Percentiles rank a stretch among this genome's conserved stretches.
phyloP scores from a whole-genome alignment of 208 protist species.

The Crithidia mellificae region DNA sequence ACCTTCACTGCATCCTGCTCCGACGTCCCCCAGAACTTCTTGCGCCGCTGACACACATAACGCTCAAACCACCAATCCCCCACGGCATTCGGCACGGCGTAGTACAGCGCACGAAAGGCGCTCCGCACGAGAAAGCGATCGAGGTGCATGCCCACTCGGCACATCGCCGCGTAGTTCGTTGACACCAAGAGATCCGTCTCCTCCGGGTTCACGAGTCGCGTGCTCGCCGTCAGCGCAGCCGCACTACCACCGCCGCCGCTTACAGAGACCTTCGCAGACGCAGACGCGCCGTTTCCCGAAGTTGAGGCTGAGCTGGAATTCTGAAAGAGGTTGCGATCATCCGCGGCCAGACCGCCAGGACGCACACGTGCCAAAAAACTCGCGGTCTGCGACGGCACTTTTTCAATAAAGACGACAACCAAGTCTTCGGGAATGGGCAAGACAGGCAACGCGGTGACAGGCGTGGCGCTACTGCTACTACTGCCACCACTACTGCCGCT shows the following conservation, averaged over 20 bases:
- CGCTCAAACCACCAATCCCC: constrained; percentile 66
- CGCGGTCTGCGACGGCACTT: constrained; percentile 54
- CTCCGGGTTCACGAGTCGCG: constrained; percentile 18
- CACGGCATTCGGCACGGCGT: constrained; percentile 40
- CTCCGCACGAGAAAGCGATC: constrained; percentile 56
- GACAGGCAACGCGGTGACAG: not conserved
- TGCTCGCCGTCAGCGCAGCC: constrained; percentile 16
- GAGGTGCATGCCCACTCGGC: constrained; percentile 80
- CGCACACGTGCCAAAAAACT: constrained; percentile 40
- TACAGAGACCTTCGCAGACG: no score
- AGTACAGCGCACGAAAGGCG: constrained; percentile 49
- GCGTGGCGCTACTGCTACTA: no score
- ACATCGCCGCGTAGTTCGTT: constrained; percentile 69
- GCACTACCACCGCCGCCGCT: no score
- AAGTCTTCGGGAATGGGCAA: constrained; percentile 41
- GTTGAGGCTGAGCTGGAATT: not conserved
- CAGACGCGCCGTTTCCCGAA: not conserved
- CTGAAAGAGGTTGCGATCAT: constrained; percentile 30
- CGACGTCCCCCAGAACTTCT: constrained; percentile 74
- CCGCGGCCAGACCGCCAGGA: constrained; percentile 13
- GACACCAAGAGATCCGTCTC: constrained; percentile 75
- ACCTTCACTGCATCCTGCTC: constrained; percentile 70
- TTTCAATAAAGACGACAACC: constrained; percentile 74
- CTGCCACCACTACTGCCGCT: no score
- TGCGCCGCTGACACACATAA: constrained; percentile 44